Base-by-base conservation (phyloP, 148 eudicot species). In the Nepenthes mirabilis region DNA sequence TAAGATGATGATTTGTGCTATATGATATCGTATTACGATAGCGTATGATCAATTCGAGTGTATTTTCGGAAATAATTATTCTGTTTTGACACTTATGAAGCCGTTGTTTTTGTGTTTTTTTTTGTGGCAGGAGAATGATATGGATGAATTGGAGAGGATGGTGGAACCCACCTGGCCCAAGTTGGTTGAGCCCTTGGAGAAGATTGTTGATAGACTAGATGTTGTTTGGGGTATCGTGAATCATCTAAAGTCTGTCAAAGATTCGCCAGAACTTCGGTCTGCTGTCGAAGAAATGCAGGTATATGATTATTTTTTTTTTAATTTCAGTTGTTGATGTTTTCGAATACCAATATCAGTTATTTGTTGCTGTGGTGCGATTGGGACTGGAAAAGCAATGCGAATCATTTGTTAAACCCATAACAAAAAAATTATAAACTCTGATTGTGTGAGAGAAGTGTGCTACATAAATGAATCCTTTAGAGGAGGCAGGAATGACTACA, bases 281-380 rank as follows among this genome's bases (percentile, higher is more conserved):
- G 99, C 99, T 37, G 82, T 94, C 14, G 97, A 94, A 73, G 99
- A 94, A 79, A 83, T 89, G n/a, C 99, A 94, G 99, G 99, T 93
- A 50, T 14, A 36, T 9, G 14, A 2, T 50, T 47, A 40, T 47
- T 33, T 34, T 1, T 36, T 32, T 14, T 1, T 37, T 0, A 0
- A 33, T 55, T 8, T 54, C 9, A 53, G 23, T 52, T 43, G 5
- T 4, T 55, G 23, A 23, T 23, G 23, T 23, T 23, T 23, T 23
- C 23, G 23, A 23, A 23, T 23, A 23, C 23, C 23, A 23, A 23
- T 23, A 23, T 23, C 23, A 23, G 23, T 23, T 23, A 23, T 23
- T 23, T 23, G 23, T 23, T 23, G 23, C 23, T 23, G 23, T 23
- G 23, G 23, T 23, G 23, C 23, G 23, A 23, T 23, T 23, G 23